These are phyloP conservation scores for Telfairia occidentalis DNA, from an alignment of 331 rosid species.

Conservation along the genomic window DNA sequence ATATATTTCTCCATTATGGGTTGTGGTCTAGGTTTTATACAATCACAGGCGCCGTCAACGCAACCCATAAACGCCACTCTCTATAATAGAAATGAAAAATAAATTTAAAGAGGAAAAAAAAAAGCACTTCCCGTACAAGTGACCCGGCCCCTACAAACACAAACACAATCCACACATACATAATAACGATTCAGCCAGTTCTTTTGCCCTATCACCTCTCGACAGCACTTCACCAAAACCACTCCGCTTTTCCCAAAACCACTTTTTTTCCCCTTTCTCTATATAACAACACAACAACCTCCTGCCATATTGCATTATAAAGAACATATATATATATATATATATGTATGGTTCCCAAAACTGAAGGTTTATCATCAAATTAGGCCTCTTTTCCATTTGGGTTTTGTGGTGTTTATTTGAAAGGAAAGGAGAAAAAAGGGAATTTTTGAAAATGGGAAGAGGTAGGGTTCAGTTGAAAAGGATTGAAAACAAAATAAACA, in stretches of 20 bases:
- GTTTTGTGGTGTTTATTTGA: no score
- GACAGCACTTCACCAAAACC: slow-evolving; percentile 8
- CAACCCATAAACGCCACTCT: neutral
- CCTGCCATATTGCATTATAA: no score
- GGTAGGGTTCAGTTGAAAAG: slow-evolving; percentile 77
- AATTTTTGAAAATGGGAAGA: slow-evolving; percentile 42
- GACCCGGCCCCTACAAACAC: slow-evolving; percentile 1
- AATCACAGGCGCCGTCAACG: neutral
- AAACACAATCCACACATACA: no score
- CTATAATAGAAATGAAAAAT: neutral
- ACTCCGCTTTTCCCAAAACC: neutral
- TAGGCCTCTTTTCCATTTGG: no score
- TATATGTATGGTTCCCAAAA: no score
- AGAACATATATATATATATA: no score
- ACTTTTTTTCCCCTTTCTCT: no score
- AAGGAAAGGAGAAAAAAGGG: neutral
- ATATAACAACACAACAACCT: no score
- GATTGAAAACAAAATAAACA: slow-evolving; percentile 81
- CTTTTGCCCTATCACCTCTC: slow-evolving; percentile 2
- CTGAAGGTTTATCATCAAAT: no score
- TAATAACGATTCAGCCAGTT: neutral
- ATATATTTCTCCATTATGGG: neutral
- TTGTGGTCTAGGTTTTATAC: neutral
- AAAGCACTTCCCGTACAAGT: neutral
- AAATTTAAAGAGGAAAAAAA: neutral